Percentiles rank a stretch among this genome's conserved stretches.
These are phyloP conservation scores for Aspergillus affinis DNA, from an alignment of 495 filamentous ascomycete species.

Conservation along the genomic window DNA sequence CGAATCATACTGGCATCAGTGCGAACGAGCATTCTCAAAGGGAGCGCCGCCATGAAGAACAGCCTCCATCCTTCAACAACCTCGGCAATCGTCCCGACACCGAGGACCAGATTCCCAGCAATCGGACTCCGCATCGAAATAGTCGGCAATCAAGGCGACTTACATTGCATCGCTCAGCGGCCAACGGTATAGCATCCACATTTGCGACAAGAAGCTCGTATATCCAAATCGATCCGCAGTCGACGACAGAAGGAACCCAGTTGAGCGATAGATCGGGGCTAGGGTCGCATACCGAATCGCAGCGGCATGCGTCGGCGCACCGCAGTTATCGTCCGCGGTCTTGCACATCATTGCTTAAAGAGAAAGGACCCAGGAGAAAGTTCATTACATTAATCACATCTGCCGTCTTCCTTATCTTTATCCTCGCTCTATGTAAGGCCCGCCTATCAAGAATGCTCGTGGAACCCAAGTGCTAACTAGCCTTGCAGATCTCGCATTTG, in stretches of 20 bases:
- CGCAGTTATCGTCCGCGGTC: constrained; percentile 26
- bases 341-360: constrained; percentile 54
- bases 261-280: background rate
- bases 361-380: constrained; percentile 51
- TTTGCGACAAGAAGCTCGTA: constrained; percentile 8
- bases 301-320: background rate
- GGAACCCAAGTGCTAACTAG: constrained; percentile 8
- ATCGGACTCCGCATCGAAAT: background rate
- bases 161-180: background rate
- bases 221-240: constrained; percentile 8
- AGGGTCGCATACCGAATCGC: constrained; percentile 1
- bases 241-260: background rate
- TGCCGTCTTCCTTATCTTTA: constrained; percentile 50
- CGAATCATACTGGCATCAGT: constrained; percentile 2
- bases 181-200: background rate
- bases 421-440: constrained; percentile 59
- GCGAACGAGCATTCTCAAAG: constrained; percentile 1
- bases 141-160: background rate
- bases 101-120: background rate
- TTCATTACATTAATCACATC: constrained; percentile 59
- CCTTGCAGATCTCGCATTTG: constrained; percentile 63
- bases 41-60: constrained; percentile 1
- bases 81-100: background rate
- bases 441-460: background rate
- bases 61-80: background rate